These are phyloP conservation scores for Zymoseptoria passerinii DNA, from an alignment of 2,329 filamentous ascomycete species.

Conservation along the genomic window DNA sequence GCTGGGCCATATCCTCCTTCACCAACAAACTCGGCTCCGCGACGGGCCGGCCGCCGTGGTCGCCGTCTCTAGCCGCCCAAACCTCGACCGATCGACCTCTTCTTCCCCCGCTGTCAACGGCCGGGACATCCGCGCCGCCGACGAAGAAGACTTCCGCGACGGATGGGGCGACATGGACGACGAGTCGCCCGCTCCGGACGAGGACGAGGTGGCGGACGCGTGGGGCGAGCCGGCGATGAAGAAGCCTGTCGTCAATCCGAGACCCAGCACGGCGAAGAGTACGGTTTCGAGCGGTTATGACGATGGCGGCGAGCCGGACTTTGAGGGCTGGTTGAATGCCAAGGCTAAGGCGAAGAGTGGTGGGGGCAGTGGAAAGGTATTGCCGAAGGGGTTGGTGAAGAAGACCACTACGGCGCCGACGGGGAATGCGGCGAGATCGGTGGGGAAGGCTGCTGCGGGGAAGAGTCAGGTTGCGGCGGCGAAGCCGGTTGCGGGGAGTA, in stretches of 20 bases:
- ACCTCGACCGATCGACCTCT: constrained; percentile 1
- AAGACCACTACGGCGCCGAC: constrained; percentile 30
- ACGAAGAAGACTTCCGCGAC: constrained; percentile 54
- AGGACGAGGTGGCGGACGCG: constrained; percentile 26
- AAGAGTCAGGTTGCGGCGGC: constrained; percentile 6
- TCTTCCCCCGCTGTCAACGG: constrained; percentile 21
- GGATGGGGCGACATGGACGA: constrained; percentile 63
- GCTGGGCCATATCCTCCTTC: constrained; percentile 97
- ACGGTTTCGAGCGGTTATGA: constrained; percentile 54
- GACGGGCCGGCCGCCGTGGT: constrained; percentile 45
- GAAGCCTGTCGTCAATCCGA: constrained; percentile 31
- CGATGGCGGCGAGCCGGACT: constrained; percentile 84
- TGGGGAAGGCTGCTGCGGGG: constrained; percentile 1
- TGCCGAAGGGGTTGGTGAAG: constrained; percentile 80
- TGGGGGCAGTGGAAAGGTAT: constrained; percentile 46
- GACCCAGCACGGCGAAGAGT: constrained; percentile 59
- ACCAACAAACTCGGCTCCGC: constrained; percentile 85
- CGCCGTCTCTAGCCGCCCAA: constrained; percentile 21
- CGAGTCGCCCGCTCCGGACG: background rate
- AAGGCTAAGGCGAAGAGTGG: constrained; percentile 66
- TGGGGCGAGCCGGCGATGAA: constrained; percentile 8
- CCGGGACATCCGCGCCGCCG: constrained; percentile 22
- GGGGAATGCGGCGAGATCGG: constrained; percentile 19
- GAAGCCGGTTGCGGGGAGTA: constrained; percentile 17
- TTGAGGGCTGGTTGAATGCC: constrained; percentile 88